Base-by-base conservation (phyloP, 1,284 basidiomycete species). In the Leccinum holopus region DNA sequence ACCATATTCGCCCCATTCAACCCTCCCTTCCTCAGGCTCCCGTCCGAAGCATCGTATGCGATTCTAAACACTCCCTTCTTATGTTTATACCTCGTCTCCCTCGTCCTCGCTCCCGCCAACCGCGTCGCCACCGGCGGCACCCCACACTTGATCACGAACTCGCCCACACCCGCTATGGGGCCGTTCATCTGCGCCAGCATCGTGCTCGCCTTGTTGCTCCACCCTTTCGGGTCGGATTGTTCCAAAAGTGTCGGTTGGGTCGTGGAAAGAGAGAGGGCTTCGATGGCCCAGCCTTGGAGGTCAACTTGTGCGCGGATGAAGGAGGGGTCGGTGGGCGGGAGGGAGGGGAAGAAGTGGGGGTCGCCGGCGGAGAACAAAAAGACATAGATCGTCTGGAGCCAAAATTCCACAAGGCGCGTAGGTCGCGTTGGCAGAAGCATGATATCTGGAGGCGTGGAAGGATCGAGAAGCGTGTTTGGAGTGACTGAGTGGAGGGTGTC, bases 361-460 rank as follows among this genome's bases (percentile, higher is more conserved):
- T 98, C 94, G 70, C 97, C 94, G 0, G 90, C 92, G 2, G 96
- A 98, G 77, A 98, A 98, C 1, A 92, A 90, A 75, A 99, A 98
- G 37, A 98, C 88, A 72, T 99, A 97, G 9, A 98, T 92, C 0
- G 95, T 94, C 0, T 80, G 0, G 86, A 85, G 8, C 86, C 86
- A 57, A 94, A 84, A 51, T 87, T 90, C 93, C 94, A 97, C 12
- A 94, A 78, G 0, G 94, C 87, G 65, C 91, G 90, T n/a, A 98
- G 85, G 76, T 97, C 92, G 79, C 97, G 97, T 69, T 95, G 92
- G 93, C 94, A 98, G 75, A 97, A 97, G 70, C 92, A 94, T 1
- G 93, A 95, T 62, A 97, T 85, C 25, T 91, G 87, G 28, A 95
- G 77, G 63, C 80, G 77, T n/a, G 72, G 74, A 60, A 68, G 55